phyloP scores from a whole-genome alignment of 495 filamentous ascomycete genomes.

The Penicillium fimorum region DNA sequence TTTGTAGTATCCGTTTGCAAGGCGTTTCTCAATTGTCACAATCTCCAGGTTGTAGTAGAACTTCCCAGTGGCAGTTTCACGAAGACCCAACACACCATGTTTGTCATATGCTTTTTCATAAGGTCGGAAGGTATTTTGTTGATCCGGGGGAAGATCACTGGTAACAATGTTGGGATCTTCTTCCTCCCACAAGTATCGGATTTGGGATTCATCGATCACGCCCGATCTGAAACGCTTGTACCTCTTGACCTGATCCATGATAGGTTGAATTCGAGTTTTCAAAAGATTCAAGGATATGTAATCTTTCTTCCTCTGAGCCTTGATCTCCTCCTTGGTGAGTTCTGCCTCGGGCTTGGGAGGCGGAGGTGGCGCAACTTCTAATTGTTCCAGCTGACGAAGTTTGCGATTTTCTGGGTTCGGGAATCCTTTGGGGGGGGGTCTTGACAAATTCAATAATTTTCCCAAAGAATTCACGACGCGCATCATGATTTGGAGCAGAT shows the following conservation, averaged over 20 bases:
- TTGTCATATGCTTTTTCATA: constrained; percentile 73
- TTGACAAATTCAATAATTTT: constrained; percentile 69
- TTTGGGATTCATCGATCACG: constrained; percentile 67
- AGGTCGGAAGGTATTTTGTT: constrained; percentile 59
- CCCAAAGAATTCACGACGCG: constrained; percentile 73
- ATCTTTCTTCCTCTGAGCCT: constrained; percentile 77
- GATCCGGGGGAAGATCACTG: constrained; percentile 66
- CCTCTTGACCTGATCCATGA: constrained; percentile 92
- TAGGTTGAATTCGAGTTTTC: constrained; percentile 82
- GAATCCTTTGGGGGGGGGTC: constrained; percentile 74
- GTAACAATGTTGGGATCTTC: constrained; percentile 75
- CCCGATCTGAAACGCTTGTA: constrained; percentile 82
- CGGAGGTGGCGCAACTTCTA: constrained; percentile 72
- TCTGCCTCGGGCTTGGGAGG: constrained; percentile 55
- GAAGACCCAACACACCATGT: constrained; percentile 68
- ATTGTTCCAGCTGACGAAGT: constrained; percentile 71
- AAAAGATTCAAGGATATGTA: constrained; percentile 75
- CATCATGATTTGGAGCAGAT: constrained; percentile 58
- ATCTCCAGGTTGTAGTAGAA: constrained; percentile 94
- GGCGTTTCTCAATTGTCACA: constrained; percentile 87
- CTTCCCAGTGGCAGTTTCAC: constrained; percentile 67
- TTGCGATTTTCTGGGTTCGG: constrained; percentile 83
- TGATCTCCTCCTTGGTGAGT: constrained; percentile 70
- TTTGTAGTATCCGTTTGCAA: constrained; percentile 94
- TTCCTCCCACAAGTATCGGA: constrained; percentile 80